Conservation (phyloP, 176 grass and related monocot genomes). For the Guadua angustifolia region DNA sequence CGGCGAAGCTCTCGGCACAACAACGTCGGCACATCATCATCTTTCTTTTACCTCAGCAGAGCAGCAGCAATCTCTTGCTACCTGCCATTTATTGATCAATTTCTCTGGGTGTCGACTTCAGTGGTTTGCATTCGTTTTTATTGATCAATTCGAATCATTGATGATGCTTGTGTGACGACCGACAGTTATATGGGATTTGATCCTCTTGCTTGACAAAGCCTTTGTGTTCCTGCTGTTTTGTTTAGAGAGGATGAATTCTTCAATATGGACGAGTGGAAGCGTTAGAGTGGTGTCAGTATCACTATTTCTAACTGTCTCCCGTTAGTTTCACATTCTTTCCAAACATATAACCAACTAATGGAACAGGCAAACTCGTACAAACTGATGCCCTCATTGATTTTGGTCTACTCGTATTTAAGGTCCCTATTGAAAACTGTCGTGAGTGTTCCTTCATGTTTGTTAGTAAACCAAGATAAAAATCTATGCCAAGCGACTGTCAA, state of each 20-base stretch:
- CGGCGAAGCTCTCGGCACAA: too few relatives aligned
- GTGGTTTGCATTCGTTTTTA: not conserved
- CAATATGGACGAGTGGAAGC: not conserved
- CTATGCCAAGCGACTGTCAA: not conserved
- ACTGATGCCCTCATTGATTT: not conserved
- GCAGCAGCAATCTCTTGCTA: not conserved
- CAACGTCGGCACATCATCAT: too few relatives aligned
- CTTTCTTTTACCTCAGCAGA: not conserved
- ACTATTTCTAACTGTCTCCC: not conserved
- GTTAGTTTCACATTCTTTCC: not conserved
- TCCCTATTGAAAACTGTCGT: not conserved
- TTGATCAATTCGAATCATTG: not conserved
- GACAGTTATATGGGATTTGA: conserved; percentile 5
- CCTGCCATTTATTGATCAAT: not conserved
- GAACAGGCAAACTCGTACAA: not conserved
- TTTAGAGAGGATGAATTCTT: not conserved
- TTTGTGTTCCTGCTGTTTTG: not conserved
- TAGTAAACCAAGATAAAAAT: not conserved
- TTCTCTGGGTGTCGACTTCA: not conserved
- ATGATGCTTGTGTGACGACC: not conserved
- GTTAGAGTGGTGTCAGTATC: not conserved
- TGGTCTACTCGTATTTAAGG: not conserved
- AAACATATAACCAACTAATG: not conserved
- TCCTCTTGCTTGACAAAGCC: not conserved
- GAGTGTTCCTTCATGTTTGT: not conserved